Percentiles rank a stretch among this genome's conserved stretches.
Evolutionary conservation across 2,329 filamentous ascomycete species (phyloP).

Genomic region (Alternaria postmessia): DNA sequence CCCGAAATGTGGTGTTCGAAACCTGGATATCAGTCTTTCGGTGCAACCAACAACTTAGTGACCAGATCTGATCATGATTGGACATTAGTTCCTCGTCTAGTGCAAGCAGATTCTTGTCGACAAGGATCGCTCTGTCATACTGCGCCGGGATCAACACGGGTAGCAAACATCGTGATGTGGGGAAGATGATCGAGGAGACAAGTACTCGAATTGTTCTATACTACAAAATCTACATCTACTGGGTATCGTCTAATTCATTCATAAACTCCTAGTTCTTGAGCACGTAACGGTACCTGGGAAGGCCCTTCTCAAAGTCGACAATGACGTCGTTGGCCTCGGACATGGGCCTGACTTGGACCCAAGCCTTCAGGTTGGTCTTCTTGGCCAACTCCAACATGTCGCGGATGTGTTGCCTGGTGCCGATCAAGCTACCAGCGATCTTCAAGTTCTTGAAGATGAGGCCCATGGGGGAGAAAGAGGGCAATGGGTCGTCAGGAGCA

Average conservation of each 20-base stretch:
- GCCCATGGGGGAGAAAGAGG: constrained; percentile 62
- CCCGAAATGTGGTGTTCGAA: too few relatives aligned
- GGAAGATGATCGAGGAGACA: neutral
- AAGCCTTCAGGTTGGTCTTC: constrained; percentile 52
- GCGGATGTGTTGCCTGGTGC: constrained; percentile 68
- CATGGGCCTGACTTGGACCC: constrained; percentile 54
- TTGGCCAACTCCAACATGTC: constrained; percentile 58
- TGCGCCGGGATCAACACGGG: neutral
- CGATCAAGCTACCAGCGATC: constrained; percentile 70
- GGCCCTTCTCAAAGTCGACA: constrained; percentile 48
- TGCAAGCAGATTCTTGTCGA: neutral
- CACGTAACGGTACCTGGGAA: constrained; percentile 55
- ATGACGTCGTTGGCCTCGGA: constrained; percentile 49
- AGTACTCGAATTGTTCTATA: constrained; percentile 1
- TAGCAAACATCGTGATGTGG: neutral
- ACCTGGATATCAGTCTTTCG: too few relatives aligned
- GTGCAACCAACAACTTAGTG: too few relatives aligned
- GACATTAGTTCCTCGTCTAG: neutral
- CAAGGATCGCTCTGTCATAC: neutral
- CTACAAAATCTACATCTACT: constrained; percentile 5
- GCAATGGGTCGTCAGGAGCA: constrained; percentile 65
- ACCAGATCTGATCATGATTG: neutral
- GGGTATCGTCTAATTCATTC: constrained; percentile 11
- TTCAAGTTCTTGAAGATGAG: constrained; percentile 65
- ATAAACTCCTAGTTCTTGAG: constrained; percentile 33